phyloP scores from a whole-genome alignment of 2,329 filamentous ascomycete species.

The Rutstroemia sp. region DNA sequence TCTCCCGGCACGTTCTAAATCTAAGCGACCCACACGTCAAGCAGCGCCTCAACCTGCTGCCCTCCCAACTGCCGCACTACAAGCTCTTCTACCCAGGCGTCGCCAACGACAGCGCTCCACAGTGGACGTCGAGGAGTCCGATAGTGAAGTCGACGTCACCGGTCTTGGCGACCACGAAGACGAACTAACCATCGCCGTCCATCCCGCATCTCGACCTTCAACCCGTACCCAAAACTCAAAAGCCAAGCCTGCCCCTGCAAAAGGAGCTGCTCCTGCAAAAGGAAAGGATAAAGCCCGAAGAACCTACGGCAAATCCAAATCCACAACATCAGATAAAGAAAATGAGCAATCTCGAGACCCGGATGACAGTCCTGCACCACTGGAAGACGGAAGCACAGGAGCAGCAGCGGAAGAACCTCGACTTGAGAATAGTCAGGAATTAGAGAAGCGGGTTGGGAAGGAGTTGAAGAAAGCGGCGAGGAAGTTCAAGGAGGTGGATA shows the following conservation, averaged over 20 bases:
- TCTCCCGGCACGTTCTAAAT: slow-evolving; percentile 12
- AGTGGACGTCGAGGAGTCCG: slow-evolving; percentile 37
- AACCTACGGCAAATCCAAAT: slow-evolving; percentile 39
- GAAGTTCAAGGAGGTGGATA: slow-evolving; percentile 64
- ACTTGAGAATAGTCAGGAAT: slow-evolving; percentile 31
- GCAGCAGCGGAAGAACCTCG: slow-evolving; percentile 11
- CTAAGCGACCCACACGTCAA: slow-evolving; percentile 9
- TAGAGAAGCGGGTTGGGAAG: slow-evolving; percentile 34
- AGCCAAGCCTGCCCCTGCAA: slow-evolving; percentile 17
- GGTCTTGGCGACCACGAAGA: slow-evolving; percentile 46
- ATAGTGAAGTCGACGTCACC: slow-evolving; percentile 39
- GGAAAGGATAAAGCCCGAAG: slow-evolving; percentile 20
- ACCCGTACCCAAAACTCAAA: slow-evolving; percentile 8
- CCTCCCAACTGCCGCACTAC: slow-evolving; percentile 31
- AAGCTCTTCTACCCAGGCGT: slow-evolving; percentile 30
- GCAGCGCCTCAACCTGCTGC: slow-evolving; percentile 19
- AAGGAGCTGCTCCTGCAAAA: slow-evolving; percentile 11
- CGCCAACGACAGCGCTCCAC: slow-evolving; percentile 27
- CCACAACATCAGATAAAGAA: slow-evolving; percentile 48
- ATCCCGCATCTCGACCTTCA: slow-evolving; percentile 10
- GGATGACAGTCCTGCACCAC: slow-evolving; percentile 36
- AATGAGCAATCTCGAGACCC: slow-evolving; percentile 37
- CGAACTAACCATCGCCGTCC: slow-evolving; percentile 39
- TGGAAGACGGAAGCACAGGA: slow-evolving; percentile 34
- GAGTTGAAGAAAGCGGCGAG: slow-evolving; percentile 48